phyloP scores from a whole-genome alignment of 2,329 filamentous ascomycete species.

The Dothistroma septosporum region DNA sequence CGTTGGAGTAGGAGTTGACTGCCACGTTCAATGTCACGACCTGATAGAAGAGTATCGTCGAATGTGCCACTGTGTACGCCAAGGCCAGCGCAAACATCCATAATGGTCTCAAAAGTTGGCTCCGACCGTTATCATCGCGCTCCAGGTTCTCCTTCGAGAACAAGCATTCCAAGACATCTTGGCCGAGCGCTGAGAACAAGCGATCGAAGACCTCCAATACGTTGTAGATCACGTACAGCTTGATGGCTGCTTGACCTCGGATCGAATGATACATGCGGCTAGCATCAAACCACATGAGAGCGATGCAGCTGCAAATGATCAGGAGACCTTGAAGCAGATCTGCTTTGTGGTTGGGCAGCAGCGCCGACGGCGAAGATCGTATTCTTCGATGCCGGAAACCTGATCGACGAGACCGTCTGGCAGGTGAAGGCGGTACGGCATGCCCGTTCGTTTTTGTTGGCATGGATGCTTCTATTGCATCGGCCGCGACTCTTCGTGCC shows the following conservation, averaged over 20 bases:
- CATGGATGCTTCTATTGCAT: constrained; percentile 1
- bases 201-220: constrained; percentile 90
- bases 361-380: constrained; percentile 77
- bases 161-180: constrained; percentile 92
- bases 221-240: constrained; percentile 98
- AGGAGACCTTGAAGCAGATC: constrained; percentile 87
- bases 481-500: constrained; percentile 5
- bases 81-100: constrained; percentile 88
- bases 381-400: constrained; percentile 63
- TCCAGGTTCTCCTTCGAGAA: constrained; percentile 92
- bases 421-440: constrained; percentile 10
- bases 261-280: constrained; percentile 98
- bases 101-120: constrained; percentile 81
- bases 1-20: constrained; percentile 97
- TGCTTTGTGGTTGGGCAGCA: constrained; percentile 88
- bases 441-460: constrained; percentile 10
- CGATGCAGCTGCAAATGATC: constrained; percentile 77
- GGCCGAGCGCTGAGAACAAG: constrained; percentile 82
- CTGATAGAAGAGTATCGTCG: constrained; percentile 88
- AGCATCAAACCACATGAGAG: constrained; percentile 87
- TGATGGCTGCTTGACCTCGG: constrained; percentile 91
- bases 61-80: constrained; percentile 81
- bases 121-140: constrained; percentile 79
- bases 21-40: constrained; percentile 97
- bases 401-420: constrained; percentile 26